Conservation (phyloP, 768 basidiomycete species). For the Phylloporus sp. region DNA sequence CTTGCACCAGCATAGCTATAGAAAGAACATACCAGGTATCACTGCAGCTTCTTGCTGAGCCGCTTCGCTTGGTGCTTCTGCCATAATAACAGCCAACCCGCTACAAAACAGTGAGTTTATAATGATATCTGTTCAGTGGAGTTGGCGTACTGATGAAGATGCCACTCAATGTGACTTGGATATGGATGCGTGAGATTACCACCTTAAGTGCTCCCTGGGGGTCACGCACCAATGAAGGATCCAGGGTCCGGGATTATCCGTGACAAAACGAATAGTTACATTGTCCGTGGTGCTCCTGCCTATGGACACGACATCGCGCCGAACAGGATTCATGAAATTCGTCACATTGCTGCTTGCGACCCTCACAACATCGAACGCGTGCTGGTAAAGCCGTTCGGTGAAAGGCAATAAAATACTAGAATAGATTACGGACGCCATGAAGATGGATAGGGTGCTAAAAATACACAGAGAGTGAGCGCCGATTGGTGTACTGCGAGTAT, state of each 20-base stretch:
- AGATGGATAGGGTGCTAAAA: conserved; percentile 33
- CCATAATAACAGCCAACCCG: neutral
- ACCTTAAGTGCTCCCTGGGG: neutral
- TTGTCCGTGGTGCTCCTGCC: conserved; percentile 32
- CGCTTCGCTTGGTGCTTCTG: neutral
- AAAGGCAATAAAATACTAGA: no score
- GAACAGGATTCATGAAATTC: conserved; percentile 33
- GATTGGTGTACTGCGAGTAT: neutral
- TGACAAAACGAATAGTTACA: conserved; percentile 53
- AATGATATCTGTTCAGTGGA: no score
- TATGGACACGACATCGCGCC: conserved; percentile 24
- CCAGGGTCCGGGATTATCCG: conserved; percentile 63
- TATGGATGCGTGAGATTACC: neutral
- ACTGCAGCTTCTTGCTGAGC: neutral
- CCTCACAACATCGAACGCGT: conserved; percentile 33
- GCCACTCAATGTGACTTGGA: conserved; percentile 16
- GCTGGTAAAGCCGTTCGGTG: conserved; percentile 11
- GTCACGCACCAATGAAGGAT: conserved; percentile 35
- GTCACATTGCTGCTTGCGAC: conserved; percentile 9
- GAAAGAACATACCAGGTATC: neutral
- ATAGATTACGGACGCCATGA: conserved; percentile 30
- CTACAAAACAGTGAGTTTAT: no score
- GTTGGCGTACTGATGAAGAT: no score
- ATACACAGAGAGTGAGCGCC: neutral
- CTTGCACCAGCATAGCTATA: neutral